Evolutionary conservation across 1,284 basidiomycete genomes (phyloP), one percentile per base, ranked within the genome.

Genomic region (Ceratobasidium sp.): DNA sequence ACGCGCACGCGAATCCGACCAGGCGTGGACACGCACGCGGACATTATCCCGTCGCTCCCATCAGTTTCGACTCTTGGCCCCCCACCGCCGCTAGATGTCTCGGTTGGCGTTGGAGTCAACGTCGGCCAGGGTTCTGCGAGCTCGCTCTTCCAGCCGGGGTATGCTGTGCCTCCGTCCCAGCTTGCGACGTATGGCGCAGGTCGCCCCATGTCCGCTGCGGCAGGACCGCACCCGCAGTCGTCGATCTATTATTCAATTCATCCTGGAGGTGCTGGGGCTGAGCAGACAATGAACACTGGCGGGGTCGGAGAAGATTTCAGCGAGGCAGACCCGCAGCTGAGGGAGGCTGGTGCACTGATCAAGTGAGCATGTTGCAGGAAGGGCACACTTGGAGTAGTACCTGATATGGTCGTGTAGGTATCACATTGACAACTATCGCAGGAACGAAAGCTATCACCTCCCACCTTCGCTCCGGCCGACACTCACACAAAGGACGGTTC

Each of bases 381-480:
- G 19, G 48, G 27, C 13, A 27, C 7, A 14, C n/a, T n/a, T 39
- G 29, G 16, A n/a, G 61, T 59, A 51, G 37, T 73, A 27, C 22
- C 62, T 53, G 46, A 65, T 64, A 27, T 53, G 27, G 11, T 19
- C 13, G 11, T 24, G 64, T 43, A 90, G 92, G 75, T 95, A 96
- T 81, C 94, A 96, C 80, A 84, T 96, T 64, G 92, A 95, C 79
- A 96, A 96, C 79, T 93, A 90, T 78, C 80, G 82, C 22, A 77
- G 82, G 56, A 84, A 85, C 76, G 82, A 90, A 74, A 87, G 88
- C 24, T 97, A 97, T 81, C 93, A 91, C 80, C 84, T 97, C n/a
- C 95, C 95, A 0, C 88, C 92, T 1, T 95, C 94, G 7, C 84
- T 97, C 64, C 87, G 92, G 4, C 94, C 95, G 0, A 95, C 95